Percentiles rank a stretch among this genome's conserved stretches.
Evolutionary conservation across 257 asterid species (phyloP).

Genomic region (Datura wrightii): DNA sequence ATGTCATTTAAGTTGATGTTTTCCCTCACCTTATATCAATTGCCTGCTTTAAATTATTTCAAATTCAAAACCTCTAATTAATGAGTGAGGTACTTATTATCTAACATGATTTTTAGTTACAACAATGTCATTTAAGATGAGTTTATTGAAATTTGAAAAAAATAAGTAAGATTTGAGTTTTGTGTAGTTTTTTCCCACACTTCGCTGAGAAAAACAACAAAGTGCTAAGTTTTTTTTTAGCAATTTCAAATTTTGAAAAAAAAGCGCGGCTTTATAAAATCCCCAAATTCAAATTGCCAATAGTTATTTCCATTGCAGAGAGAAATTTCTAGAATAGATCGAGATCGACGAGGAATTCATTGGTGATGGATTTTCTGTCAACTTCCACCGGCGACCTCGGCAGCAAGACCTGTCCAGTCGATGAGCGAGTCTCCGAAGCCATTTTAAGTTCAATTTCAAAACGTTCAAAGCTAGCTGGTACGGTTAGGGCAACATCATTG

Average conservation of each 20-base stretch:
- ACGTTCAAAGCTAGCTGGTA: conserved; percentile 34
- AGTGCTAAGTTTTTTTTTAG: not conserved
- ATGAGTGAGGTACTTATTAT: no score
- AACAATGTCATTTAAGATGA: no score
- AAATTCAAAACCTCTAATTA: not conserved
- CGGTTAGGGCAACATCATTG: conserved; percentile 36
- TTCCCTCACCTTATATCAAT: not conserved
- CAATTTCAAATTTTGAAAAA: not conserved
- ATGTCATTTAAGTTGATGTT: not conserved
- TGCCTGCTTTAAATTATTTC: fast-evolving
- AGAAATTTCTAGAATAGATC: conserved; percentile 43
- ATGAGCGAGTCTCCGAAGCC: conserved; percentile 55
- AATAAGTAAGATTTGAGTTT: no score
- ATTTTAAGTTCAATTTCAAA: conserved; percentile 56
- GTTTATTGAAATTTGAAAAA: no score
- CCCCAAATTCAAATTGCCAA: not conserved
- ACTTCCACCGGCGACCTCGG: conserved; percentile 44
- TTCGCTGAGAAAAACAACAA: no score
- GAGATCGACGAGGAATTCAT: conserved; percentile 48
- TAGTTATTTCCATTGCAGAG: conserved; percentile 11
- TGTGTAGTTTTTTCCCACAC: no score
- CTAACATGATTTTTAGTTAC: no score
- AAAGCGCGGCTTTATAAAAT: not conserved
- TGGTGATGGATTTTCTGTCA: conserved; percentile 44
- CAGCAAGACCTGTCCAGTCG: conserved; percentile 50